A percentile compares a stretch with the other conserved stretches of the same genome.
phyloP scores from a whole-genome alignment of 345 rosid species.

The Trapa incisa region DNA sequence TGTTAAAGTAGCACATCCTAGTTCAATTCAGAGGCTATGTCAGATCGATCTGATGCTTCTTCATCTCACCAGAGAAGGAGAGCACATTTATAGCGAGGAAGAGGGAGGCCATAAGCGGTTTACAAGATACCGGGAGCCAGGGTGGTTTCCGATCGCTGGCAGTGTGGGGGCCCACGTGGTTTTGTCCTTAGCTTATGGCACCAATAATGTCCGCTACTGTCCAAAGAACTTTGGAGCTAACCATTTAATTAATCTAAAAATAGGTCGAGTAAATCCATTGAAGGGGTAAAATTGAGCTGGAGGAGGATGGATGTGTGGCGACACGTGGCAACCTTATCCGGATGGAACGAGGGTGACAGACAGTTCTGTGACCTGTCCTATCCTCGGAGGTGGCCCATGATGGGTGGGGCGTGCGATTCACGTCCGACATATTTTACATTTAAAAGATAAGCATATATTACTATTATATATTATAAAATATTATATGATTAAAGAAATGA shows the following conservation, averaged over 20 bases:
- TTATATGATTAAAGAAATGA: too few relatives aligned
- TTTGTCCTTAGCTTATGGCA: background rate
- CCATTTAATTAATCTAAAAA: too few relatives aligned
- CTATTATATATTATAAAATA: too few relatives aligned
- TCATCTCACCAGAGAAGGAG: background rate
- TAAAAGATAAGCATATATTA: too few relatives aligned
- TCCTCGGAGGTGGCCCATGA: background rate
- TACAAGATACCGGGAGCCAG: conserved; percentile 6
- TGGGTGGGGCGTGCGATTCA: background rate
- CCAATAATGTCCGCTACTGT: conserved; percentile 9
- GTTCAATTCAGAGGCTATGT: background rate
- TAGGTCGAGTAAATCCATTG: too few relatives aligned
- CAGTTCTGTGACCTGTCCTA: background rate
- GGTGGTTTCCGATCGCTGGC: background rate
- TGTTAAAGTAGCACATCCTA: conserved; percentile 40
- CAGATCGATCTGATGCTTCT: background rate
- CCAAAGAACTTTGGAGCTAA: background rate
- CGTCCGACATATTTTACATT: background rate
- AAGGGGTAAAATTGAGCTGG: too few relatives aligned
- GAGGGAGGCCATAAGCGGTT: background rate
- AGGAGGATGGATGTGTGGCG: background rate
- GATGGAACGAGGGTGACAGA: background rate
- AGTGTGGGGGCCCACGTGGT: conserved; percentile 1
- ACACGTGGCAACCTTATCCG: conserved; percentile 10
- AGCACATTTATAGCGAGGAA: conserved; percentile 3